Evolutionary conservation across 371 early-diverging fungal genomes (phyloP), one percentile per base, ranked within the genome.

Genomic region (Saksenaea oblongispora): DNA sequence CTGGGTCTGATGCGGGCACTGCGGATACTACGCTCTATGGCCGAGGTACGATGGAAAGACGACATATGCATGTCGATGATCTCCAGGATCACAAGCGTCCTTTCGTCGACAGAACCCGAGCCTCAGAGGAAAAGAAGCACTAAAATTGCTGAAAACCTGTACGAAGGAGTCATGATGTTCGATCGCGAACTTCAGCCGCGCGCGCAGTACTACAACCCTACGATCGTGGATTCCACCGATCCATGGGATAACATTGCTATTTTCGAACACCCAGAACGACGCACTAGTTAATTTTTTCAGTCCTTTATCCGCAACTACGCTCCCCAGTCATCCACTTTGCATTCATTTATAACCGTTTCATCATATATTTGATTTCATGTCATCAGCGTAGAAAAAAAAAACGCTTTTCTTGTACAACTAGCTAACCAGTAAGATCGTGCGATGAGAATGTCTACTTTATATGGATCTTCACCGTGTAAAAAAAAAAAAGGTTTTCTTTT

Each of bases 1-100:
- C 37, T 66, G 24, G 73, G 70, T 17, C 63, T 73, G 1, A 66
- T 69, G 63, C 67, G 64, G 8, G 73, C 70, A 13, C 36, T 65
- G 13, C 64, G 69, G 15, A 31, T 69, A 5, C 42, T 73, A 14
- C 58, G 66, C 14, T 57, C 62, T 8, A 67, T 74, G 66, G 65
- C 67, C 2, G 74, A 74, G 58, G 61, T 70, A 4, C 35, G 61
- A 7, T 74, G 74, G 74, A 54, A 70, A 51, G 74, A 73, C 18
- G 60, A 63, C 28, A 66, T 73, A 31, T 74, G 74, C 51, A 59
- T 60, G 3, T 53, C 17, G 1, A 62, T 69, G 57, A 51, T 68
- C 3, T n/a, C 56, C 11, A 64, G 65, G 34, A 67, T 74, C 27
- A 70, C 64, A n/a, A 26, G 42, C 0, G 56, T 65, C 0, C 61